Conservation (phyloP, 2,329 filamentous ascomycete species). For the Pleurostoma richardsiae region DNA sequence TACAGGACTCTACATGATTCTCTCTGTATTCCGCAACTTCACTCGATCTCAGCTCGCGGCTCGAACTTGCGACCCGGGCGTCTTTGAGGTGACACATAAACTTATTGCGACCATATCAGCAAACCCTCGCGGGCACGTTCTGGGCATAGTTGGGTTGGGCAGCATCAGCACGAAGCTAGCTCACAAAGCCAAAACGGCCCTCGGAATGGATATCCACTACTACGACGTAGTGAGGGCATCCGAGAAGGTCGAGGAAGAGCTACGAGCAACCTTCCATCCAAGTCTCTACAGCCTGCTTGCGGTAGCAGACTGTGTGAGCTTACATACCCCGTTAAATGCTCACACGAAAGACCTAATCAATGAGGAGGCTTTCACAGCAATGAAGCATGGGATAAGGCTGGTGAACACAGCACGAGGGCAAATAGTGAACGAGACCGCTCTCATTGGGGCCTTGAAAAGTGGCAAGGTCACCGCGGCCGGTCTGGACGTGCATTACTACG, state of each 20-base stretch:
- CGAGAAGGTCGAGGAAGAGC: slow-evolving; percentile 19
- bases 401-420: slow-evolving; percentile 49
- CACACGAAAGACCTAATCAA: slow-evolving; percentile 18
- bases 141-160: slow-evolving; percentile 50
- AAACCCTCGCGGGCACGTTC: slow-evolving; percentile 39
- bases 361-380: slow-evolving; percentile 29
- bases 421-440: slow-evolving; percentile 44
- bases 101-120: slow-evolving; percentile 38
- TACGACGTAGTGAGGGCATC: slow-evolving; percentile 33
- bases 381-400: slow-evolving; percentile 41
- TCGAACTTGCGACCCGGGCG: slow-evolving; percentile 28
- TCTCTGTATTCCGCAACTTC: slow-evolving; percentile 45
- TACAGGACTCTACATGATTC: slow-evolving; percentile 33
- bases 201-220: slow-evolving; percentile 52
- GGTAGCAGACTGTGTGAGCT: slow-evolving; percentile 23
- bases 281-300: slow-evolving; percentile 18
- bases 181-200: slow-evolving; percentile 32
- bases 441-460: slow-evolving; percentile 38
- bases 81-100: slow-evolving; percentile 36
- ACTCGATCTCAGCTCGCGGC: slow-evolving; percentile 40
- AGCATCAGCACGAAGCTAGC: slow-evolving; percentile 41
- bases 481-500: slow-evolving; percentile 48
- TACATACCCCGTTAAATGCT: slow-evolving; percentile 24
- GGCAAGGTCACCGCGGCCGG: slow-evolving; percentile 41
- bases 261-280: slow-evolving; percentile 21